Percentiles rank a stretch among this genome's conserved stretches.
Conservation (phyloP, 257 asterid genomes). For the Paraleonurus japonicus region DNA sequence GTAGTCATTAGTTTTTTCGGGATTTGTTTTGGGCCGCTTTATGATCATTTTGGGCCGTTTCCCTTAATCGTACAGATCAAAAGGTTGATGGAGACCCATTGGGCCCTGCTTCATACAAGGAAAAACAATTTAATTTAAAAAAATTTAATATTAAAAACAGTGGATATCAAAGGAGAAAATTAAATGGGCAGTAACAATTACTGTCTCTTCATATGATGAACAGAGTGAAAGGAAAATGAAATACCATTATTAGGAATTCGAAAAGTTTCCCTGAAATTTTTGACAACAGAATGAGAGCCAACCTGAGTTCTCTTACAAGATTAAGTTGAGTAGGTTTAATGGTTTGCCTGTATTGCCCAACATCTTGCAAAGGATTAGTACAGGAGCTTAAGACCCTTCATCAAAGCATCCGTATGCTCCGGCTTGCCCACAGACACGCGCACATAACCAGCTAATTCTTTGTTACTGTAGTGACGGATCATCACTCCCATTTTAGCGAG, state of each 20-base stretch:
- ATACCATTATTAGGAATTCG: background rate
- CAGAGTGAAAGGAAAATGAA: background rate
- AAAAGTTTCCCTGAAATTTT: background rate
- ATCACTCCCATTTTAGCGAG: conserved; percentile 82
- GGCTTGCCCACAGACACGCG: conserved; percentile 97
- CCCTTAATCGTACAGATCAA: background rate
- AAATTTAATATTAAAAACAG: background rate
- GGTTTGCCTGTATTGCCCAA: background rate
- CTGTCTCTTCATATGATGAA: background rate
- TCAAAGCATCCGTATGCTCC: conserved; percentile 78
- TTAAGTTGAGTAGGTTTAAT: background rate
- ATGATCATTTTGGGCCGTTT: background rate
- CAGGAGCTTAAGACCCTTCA: conserved; percentile 58
- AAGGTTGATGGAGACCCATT: background rate
- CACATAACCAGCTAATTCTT: conserved; percentile 78
- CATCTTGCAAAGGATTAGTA: conserved; percentile 23
- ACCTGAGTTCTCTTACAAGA: background rate
- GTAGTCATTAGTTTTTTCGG: background rate
- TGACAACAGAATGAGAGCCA: background rate
- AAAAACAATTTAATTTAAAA: background rate
- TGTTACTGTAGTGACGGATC: conserved; percentile 94
- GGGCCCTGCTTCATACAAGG: background rate
- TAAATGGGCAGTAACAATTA: background rate
- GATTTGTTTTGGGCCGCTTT: background rate
- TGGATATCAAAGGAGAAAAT: background rate